A percentile compares a stretch with the other conserved stretches of the same genome.
phyloP scores from a whole-genome alignment of 805 yeast genomes.

The Lipomyces lipofer region DNA sequence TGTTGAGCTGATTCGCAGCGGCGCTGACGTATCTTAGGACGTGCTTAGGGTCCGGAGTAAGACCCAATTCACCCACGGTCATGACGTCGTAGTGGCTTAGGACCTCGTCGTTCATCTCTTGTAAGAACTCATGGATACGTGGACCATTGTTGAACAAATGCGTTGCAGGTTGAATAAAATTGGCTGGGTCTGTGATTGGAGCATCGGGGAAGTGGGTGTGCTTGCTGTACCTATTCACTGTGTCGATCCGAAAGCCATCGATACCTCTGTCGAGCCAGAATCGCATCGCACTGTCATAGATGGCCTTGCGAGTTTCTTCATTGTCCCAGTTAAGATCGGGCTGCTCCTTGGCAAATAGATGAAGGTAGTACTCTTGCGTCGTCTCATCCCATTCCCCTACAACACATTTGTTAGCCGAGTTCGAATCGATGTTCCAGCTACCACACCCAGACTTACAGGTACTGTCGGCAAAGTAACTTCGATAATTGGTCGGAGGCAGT shows the following conservation, averaged over 20 bases:
- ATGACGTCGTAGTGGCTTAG: constrained; percentile 51
- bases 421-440: no score
- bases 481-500: constrained; percentile 60
- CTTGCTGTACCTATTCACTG: constrained; percentile 56
- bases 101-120: constrained; percentile 52
- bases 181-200: constrained; percentile 47
- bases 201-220: constrained; percentile 50
- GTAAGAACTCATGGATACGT: constrained; percentile 58
- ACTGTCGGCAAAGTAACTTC: constrained; percentile 52
- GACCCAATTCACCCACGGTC: constrained; percentile 63
- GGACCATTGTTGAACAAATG: constrained; percentile 49
- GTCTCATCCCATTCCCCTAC: constrained; percentile 59
- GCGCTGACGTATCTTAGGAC: constrained; percentile 31
- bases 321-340: constrained; percentile 70
- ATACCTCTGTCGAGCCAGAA: constrained; percentile 60
- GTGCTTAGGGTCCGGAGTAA: constrained; percentile 38
- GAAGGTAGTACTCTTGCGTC: constrained; percentile 57
- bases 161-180: constrained; percentile 46
- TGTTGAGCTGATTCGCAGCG: constrained; percentile 34
- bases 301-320: constrained; percentile 41
- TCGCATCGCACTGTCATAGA: constrained; percentile 49
- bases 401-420: no score
- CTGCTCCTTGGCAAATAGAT: constrained; percentile 55
- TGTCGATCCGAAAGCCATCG: constrained; percentile 62
- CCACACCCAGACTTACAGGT: constrained; percentile 63